These are phyloP conservation scores for Coemansia sp. DNA, from an alignment of 192 early-diverging fungal species.

Conservation along the genomic window DNA sequence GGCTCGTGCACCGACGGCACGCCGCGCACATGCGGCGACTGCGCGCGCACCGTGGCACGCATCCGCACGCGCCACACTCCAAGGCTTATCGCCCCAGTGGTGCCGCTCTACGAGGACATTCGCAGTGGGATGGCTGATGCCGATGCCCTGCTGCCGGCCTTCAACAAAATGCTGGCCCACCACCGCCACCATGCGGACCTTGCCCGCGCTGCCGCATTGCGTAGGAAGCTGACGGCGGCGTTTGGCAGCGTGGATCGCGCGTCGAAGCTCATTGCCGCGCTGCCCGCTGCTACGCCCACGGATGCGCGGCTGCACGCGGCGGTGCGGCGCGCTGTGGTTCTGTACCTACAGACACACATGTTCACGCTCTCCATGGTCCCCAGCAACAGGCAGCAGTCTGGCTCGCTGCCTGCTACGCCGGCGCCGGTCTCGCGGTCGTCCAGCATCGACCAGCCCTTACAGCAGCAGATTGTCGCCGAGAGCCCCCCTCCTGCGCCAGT, in stretches of 20 bases:
- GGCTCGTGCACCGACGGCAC: conserved; percentile 52
- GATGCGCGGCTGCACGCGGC: conserved; percentile 64
- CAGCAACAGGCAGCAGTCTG: background rate
- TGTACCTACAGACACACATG: conserved; percentile 79
- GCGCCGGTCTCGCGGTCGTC: conserved; percentile 1
- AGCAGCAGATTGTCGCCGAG: background rate
- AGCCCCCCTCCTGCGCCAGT: background rate
- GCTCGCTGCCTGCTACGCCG: background rate
- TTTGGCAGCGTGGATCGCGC: conserved; percentile 65
- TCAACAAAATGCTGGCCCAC: conserved; percentile 23
- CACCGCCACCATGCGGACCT: conserved; percentile 32
- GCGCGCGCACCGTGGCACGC: conserved; percentile 58
- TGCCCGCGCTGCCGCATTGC: conserved; percentile 58
- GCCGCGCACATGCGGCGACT: conserved; percentile 59
- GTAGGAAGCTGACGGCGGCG: conserved; percentile 65
- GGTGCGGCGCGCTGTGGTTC: conserved; percentile 61
- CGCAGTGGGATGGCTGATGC: conserved; percentile 19
- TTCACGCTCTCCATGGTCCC: conserved; percentile 74
- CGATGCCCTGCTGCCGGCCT: conserved; percentile 33
- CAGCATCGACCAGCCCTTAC: background rate
- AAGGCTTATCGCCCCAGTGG: conserved; percentile 33
- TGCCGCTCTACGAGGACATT: conserved; percentile 11
- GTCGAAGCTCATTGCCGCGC: conserved; percentile 59
- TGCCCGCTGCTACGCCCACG: conserved; percentile 53
- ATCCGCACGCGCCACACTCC: conserved; percentile 34